Base-by-base conservation (phyloP, 2,329 filamentous ascomycete genomes). In the Botryotinia calthae region DNA sequence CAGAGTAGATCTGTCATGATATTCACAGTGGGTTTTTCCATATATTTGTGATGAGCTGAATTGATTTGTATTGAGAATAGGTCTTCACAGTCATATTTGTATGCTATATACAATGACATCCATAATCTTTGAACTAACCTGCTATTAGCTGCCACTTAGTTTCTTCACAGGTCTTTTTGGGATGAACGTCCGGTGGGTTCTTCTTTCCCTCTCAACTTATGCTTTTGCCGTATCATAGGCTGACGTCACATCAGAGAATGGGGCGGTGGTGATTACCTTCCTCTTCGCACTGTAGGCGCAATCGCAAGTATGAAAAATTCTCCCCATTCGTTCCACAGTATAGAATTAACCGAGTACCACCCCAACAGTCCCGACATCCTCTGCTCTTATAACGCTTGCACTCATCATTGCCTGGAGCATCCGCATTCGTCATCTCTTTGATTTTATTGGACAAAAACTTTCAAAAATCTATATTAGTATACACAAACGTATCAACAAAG, bases 1-100 rank as follows among this genome's bases (percentile, higher is more conserved):
- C 37, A 59, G 44, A 59, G 28, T 2, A 59, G 66, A 25, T 69
- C 66, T n/a, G n/a, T 59, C 22, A 61, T 61, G 37, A 61, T 69
- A 34, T 56, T 69, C 22, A 34, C 66, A 4, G 54, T 59, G 22
- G 2, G 37, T 20, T 16, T n/a, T 4, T n/a, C 51, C 9, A 22
- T 2, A 22, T 20, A 14, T 31, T 37, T 22, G 20, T 48, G 20
- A 31, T 16, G 14, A 9, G 37, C n/a, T 44, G 22, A 10, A 18
- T 12, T 61, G n/a, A 61, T 25, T 46, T 14, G 14, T 12, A 7
- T 44, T 37, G 28, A 8, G 1, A 61, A 61, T 22, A 69, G 51
- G 40, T 61, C n/a, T 69, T 61, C 51, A 61, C 37, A 20, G 51
- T 34, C 34, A 44, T 58, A 14, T 68, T 56, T 9, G 48, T 68